phyloP scores from a whole-genome alignment of 495 filamentous ascomycete genomes.

The Endocarpon pusillum region DNA sequence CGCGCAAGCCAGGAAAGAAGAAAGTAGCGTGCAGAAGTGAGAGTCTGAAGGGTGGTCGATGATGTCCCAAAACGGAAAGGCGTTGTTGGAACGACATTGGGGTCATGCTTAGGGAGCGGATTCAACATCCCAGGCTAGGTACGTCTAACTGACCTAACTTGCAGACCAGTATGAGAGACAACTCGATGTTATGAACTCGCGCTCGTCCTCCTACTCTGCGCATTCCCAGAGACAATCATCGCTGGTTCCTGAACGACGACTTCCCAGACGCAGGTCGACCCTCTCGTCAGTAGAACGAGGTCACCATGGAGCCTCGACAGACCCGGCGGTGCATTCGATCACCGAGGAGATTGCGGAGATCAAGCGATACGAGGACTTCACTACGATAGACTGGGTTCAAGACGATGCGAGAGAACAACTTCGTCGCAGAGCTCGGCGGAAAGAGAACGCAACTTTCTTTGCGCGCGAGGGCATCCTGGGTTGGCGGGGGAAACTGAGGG shows the following conservation, averaged over 20 bases:
- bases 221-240: constrained; percentile 38
- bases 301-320: constrained; percentile 28
- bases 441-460: constrained; percentile 59
- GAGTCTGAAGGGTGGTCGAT: too few relatives aligned
- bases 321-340: constrained; percentile 39
- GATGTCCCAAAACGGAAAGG: too few relatives aligned
- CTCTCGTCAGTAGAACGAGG: constrained; percentile 46
- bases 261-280: constrained; percentile 55
- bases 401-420: constrained; percentile 86
- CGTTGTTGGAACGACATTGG: too few relatives aligned
- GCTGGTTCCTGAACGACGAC: constrained; percentile 29
- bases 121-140: too few relatives aligned
- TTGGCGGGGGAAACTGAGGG: constrained; percentile 67
- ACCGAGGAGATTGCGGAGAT: constrained; percentile 95
- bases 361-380: constrained; percentile 95
- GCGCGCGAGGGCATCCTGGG: constrained; percentile 52
- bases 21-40: too few relatives aligned
- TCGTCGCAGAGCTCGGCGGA: constrained; percentile 55
- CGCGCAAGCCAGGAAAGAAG: too few relatives aligned
- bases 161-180: too few relatives aligned
- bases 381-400: constrained; percentile 98
- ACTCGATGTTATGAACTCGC: constrained; percentile 53
- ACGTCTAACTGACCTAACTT: too few relatives aligned
- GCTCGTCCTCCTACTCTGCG: constrained; percentile 38
- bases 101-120: too few relatives aligned